These are phyloP conservation scores for Yarrowia alimentaria DNA, from an alignment of 805 yeast genomes.

Conservation along the genomic window DNA sequence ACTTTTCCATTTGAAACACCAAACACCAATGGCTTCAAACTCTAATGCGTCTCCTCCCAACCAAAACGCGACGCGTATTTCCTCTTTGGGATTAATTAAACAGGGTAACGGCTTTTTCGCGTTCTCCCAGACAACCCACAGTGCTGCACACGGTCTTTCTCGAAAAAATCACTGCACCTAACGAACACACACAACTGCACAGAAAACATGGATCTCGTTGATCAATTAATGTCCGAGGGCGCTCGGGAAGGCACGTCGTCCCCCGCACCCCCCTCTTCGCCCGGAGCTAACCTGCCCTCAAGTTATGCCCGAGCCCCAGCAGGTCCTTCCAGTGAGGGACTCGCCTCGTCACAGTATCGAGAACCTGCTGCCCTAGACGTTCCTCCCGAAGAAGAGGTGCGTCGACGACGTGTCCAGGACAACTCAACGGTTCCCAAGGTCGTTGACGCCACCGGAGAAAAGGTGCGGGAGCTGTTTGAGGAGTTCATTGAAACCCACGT, in stretches of 20 bases:
- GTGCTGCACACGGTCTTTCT: no score
- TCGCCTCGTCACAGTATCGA: neutral
- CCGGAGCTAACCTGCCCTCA: conserved; percentile 21
- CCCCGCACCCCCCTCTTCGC: conserved; percentile 26
- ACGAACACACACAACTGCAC: neutral
- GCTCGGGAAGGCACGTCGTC: conserved; percentile 22
- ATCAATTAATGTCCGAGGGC: conserved; percentile 23
- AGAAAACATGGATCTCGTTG: conserved; percentile 24
- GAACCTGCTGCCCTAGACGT: conserved; percentile 12
- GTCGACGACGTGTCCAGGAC: conserved; percentile 9
- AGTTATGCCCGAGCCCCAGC: conserved; percentile 16
- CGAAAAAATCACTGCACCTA: no score
- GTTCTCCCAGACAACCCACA: neutral
- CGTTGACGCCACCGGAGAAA: conserved; percentile 87
- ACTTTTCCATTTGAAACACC: no score
- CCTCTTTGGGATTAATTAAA: conserved; percentile 12
- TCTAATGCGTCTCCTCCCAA: no score
- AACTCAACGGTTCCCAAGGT: conserved; percentile 67
- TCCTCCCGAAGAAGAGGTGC: conserved; percentile 15
- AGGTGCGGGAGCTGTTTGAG: conserved; percentile 88
- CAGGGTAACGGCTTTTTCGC: conserved; percentile 27
- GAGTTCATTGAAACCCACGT: conserved; percentile 71
- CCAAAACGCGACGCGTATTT: neutral
- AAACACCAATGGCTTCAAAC: no score
- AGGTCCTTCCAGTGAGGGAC: no score